Conservation (phyloP, 2,329 filamentous ascomycete species). For the Fusarium papillatum region DNA sequence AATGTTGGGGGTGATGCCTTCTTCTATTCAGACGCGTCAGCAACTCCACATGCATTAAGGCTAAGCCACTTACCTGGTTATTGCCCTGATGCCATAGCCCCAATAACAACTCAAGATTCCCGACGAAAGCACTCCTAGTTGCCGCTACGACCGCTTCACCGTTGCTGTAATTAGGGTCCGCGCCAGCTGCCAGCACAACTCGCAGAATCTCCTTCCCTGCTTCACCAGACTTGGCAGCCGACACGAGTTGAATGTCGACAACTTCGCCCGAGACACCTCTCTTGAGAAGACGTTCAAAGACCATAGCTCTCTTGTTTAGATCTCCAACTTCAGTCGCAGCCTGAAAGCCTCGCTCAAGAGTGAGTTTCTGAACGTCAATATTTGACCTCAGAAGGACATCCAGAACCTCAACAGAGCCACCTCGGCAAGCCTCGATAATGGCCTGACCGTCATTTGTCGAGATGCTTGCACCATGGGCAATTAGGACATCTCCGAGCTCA, state of each 20-base stretch:
- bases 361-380: constrained; percentile 53
- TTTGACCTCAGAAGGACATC: constrained; percentile 62
- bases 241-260: constrained; percentile 66
- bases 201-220: constrained; percentile 62
- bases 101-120: constrained; percentile 64
- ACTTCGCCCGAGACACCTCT: constrained; percentile 64
- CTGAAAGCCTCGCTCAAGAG: constrained; percentile 65
- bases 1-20: constrained; percentile 62
- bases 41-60: constrained; percentile 7
- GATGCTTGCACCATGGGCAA: constrained; percentile 65
- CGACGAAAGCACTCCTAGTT: constrained; percentile 63
- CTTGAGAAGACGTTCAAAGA: constrained; percentile 65
- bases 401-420: constrained; percentile 63
- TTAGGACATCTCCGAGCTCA: constrained; percentile 62
- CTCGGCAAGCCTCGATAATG: constrained; percentile 66
- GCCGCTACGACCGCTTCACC: constrained; percentile 70
- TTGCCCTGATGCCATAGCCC: constrained; percentile 58
- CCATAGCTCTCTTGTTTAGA: constrained; percentile 59
- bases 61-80: constrained; percentile 53
- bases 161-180: constrained; percentile 66
- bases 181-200: constrained; percentile 65
- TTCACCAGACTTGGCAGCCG: constrained; percentile 64
- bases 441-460: constrained; percentile 66
- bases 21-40: constrained; percentile 50
- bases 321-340: constrained; percentile 67